phyloP scores from a whole-genome alignment of 441 rosid species.

The Corymbia citriodora region DNA sequence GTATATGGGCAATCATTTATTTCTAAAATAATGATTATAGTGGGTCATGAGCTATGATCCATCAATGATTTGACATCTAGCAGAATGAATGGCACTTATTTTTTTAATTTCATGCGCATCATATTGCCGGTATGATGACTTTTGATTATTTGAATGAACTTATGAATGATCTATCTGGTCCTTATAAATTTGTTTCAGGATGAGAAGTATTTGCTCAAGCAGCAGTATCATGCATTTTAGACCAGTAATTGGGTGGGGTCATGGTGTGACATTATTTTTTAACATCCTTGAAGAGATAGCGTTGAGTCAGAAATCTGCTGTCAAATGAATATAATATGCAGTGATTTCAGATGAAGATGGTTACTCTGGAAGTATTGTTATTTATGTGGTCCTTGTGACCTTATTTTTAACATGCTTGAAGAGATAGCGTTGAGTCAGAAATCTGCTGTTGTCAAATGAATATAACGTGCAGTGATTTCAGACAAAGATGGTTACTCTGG shows the following conservation, averaged over 20 bases:
- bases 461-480: not conserved
- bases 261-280: not conserved
- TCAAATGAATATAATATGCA: not conserved
- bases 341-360: not conserved
- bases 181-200: not conserved
- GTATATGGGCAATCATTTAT: not conserved
- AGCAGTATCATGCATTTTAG: not conserved
- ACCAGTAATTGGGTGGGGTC: not conserved
- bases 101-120: not conserved
- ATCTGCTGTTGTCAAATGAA: not conserved
- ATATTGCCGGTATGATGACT: not conserved
- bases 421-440: not conserved
- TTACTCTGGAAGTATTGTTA: not conserved
- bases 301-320: not conserved
- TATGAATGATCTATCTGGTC: not conserved
- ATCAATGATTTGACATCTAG: not conserved
- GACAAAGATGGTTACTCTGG: not conserved
- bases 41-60: not conserved
- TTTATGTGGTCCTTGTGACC: not conserved
- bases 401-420: no score
- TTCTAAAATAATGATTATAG: not conserved
- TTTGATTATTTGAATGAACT: not conserved
- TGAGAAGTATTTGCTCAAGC: not conserved
- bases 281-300: not conserved
- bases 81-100: not conserved